Evolutionary conservation across 805 yeast species (phyloP), one percentile per base, ranked within the genome.

Genomic region (Dipodascus geniculatus): DNA sequence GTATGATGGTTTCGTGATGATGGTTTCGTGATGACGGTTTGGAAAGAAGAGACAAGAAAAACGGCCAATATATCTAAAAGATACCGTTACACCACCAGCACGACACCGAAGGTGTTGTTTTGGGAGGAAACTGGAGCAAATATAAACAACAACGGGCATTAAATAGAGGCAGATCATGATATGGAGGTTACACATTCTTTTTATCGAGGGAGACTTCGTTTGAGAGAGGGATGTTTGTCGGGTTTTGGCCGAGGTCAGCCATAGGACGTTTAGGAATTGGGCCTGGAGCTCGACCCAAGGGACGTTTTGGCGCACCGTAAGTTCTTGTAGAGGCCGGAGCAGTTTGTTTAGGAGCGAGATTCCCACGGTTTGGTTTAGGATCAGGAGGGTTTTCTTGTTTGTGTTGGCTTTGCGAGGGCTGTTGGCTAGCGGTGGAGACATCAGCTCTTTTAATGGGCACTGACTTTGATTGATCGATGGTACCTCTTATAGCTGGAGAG

Each of bases 401-500:
- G 9, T 28, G 33, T n/a, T n/a, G n/a, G n/a, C n/a, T n/a, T n/a
- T n/a, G n/a, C n/a, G n/a, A n/a, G n/a, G n/a, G n/a, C n/a, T n/a
- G n/a, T n/a, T n/a, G n/a, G n/a, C n/a, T n/a, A n/a, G n/a, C n/a
- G n/a, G n/a, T n/a, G n/a, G n/a, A n/a, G n/a, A 49, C 28, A 11
- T 35, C 47, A 3, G 49, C 20, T 35, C 31, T 51, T n/a, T 19
- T 16, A n/a, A 51, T 19, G 8, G 53, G 53, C 9, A 51, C 49
- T 19, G 49, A 35, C 22, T 33, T 48, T 6, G 20, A 23, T 23
- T 52, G 51, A 22, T 48, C 17, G 22, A 48, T 22, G 22, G 52
- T 50, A 16, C 55, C 33, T 44, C 50, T 49, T 17, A 53, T 49
- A 60, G 58, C 31, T 64, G 54, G 38, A 64, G 53, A 16, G 61